These are phyloP conservation scores for Phialemonium atrogriseum DNA, from an alignment of 2,329 filamentous ascomycete species.

Conservation along the genomic window DNA sequence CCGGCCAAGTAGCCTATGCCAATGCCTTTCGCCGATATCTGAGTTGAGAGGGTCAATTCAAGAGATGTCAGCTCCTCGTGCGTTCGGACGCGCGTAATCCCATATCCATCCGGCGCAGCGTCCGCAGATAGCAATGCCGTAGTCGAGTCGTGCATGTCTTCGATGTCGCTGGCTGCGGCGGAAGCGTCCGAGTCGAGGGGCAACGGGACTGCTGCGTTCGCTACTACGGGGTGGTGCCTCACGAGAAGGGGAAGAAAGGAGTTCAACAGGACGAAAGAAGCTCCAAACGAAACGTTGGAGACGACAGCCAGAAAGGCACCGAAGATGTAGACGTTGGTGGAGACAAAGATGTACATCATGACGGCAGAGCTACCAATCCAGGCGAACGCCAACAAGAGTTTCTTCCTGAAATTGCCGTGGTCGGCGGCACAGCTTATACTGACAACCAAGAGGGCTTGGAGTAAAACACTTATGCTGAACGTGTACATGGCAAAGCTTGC, in stretches of 20 bases:
- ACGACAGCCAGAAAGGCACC: conserved; percentile 80
- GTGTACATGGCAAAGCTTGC: conserved; percentile 97
- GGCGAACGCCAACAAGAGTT: conserved; percentile 76
- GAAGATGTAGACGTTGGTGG: conserved; percentile 67
- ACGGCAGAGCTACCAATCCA: conserved; percentile 72
- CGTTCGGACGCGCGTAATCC: conserved; percentile 29
- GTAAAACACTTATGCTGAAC: conserved; percentile 82
- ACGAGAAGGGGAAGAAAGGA: conserved; percentile 90
- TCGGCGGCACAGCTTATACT: conserved; percentile 95
- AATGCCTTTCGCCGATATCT: conserved; percentile 86
- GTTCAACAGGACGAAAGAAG: conserved; percentile 91
- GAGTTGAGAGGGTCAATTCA: conserved; percentile 76
- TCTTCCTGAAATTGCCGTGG: conserved; percentile 87
- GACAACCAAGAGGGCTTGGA: conserved; percentile 86
- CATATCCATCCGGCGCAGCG: conserved; percentile 18
- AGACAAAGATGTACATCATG: conserved; percentile 80
- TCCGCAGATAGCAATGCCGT: conserved; percentile 36
- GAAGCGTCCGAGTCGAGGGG: conserved; percentile 23
- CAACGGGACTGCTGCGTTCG: conserved; percentile 14
- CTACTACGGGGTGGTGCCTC: conserved; percentile 62
- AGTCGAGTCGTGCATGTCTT: conserved; percentile 31
- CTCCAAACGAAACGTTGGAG: conserved; percentile 89
- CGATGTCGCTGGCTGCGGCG: conserved; percentile 21
- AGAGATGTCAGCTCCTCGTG: conserved; percentile 46
- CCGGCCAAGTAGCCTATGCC: conserved; percentile 89